Evolutionary conservation across 208 protist genomes (phyloP).

Genomic region (Leishmania amazonensis): DNA sequence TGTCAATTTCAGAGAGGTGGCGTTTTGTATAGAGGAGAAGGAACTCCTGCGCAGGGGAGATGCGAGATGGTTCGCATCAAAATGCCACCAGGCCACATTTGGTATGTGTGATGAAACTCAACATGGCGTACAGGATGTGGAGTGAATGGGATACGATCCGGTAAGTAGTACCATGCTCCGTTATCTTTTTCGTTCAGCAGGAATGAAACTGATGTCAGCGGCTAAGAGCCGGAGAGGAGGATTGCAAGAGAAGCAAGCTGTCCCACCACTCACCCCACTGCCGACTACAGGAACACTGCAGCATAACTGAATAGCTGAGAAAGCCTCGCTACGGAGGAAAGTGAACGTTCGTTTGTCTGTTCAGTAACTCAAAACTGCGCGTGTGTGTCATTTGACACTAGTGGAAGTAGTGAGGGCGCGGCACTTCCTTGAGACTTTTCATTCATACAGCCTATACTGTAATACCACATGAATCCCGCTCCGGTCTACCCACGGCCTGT

Average conservation of each 20-base stretch:
- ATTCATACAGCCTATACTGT: no score
- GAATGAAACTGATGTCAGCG: neutral
- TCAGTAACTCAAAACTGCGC: neutral
- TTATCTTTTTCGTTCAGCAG: neutral
- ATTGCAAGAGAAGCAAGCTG: neutral
- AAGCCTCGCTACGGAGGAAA: neutral
- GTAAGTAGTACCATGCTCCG: neutral
- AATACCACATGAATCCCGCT: rapidly evolving
- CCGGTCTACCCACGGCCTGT: neutral
- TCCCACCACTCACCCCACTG: neutral
- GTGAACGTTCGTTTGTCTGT: neutral
- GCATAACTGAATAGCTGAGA: neutral
- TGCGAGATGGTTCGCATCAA: neutral
- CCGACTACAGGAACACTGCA: neutral
- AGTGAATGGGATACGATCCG: neutral
- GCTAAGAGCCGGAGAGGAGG: neutral
- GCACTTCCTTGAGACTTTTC: no score
- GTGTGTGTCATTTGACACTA: neutral
- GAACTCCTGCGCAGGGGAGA: neutral
- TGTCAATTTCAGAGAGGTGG: neutral
- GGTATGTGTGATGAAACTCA: neutral
- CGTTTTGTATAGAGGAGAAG: neutral
- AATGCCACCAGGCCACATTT: neutral
- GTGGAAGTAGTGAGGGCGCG: neutral
- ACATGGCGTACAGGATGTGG: neutral